Base-by-base conservation (phyloP, 2,329 filamentous ascomycete species). In the Microcyclosporella mali region DNA sequence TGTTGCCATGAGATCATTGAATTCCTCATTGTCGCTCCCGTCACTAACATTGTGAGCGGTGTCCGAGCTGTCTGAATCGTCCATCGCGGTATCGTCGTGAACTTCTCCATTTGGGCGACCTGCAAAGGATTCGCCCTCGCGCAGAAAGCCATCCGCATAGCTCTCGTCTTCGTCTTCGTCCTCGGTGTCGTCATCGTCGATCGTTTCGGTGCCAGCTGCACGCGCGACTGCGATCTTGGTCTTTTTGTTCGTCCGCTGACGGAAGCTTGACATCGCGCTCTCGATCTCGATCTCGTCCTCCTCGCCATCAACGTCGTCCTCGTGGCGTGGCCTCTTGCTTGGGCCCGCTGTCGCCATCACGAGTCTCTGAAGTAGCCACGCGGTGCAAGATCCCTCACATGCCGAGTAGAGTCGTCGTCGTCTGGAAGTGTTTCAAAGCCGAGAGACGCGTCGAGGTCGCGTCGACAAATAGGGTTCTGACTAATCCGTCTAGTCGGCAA, bases 251-350 rank as follows among this genome's bases (percentile, higher is more conserved):
- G 50, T 51, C 29, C 37, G 48, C 37, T 55, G 52, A 25, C 56
- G 56, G 29, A 62, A 56, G 38, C 51, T 59, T 8, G 57, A 60
- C 21, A 40, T 56, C 16, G 57, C 59, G 32, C 46, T 53, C 38
- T 60, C 57, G 33, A 56, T 45, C 37, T 58, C 56, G 11, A 55
- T 16, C n/a, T 50, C 53, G 4, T 17, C 33, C 4, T 54, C 54
- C 28, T 44, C 46, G 31, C 55, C 55, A 16, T 47, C 29, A 27
- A 56, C 53, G 19, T 51, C 47, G 3, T 33, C 34, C 12, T 55
- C 50, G 25, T 42, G 41, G 31, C 34, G 25, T 15, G 17, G 33
- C 21, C 55, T 51, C n/a, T 25, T 25, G 21, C 9, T 25, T 9
- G 21, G 21, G 21, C 21, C 21, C 9, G 21, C 21, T 25, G 21